Evolutionary conservation across 495 filamentous ascomycete species (phyloP).

Genomic region (Tuber melanosporum): DNA sequence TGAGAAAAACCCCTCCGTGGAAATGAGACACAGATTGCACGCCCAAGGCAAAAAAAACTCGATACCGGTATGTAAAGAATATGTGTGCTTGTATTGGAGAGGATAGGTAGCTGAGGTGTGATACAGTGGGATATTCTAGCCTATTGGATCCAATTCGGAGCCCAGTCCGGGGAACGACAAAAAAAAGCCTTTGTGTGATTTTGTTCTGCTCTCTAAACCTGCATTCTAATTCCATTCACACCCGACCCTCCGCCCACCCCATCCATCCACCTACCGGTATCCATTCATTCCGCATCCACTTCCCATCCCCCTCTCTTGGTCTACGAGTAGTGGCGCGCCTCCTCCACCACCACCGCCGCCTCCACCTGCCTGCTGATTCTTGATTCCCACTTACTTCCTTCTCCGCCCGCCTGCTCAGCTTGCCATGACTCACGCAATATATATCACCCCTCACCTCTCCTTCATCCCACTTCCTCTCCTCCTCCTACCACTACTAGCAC

Average conservation of each 20-base stretch:
- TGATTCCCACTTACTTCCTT: neutral
- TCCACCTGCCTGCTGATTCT: neutral
- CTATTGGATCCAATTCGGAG: neutral
- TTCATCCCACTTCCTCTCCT: neutral
- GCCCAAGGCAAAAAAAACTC: neutral
- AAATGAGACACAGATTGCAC: neutral
- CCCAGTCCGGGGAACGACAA: neutral
- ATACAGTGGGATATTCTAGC: neutral
- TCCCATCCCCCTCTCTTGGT: neutral
- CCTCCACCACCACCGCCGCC: neutral
- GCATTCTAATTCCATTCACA: neutral
- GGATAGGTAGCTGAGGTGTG: neutral
- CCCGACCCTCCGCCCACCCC: neutral
- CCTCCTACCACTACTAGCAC: neutral
- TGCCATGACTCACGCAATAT: neutral
- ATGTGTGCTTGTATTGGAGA: neutral
- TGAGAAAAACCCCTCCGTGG: neutral
- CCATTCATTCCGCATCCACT: neutral
- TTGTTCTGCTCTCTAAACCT: neutral
- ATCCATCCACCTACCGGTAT: neutral
- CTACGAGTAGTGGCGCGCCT: neutral
- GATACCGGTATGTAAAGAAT: neutral
- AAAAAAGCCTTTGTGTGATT: neutral
- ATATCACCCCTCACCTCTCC: neutral
- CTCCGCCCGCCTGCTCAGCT: slow-evolving; percentile 1